Conservation (phyloP, 2,329 filamentous ascomycete species). For the Colletotrichum chrysophilum region DNA sequence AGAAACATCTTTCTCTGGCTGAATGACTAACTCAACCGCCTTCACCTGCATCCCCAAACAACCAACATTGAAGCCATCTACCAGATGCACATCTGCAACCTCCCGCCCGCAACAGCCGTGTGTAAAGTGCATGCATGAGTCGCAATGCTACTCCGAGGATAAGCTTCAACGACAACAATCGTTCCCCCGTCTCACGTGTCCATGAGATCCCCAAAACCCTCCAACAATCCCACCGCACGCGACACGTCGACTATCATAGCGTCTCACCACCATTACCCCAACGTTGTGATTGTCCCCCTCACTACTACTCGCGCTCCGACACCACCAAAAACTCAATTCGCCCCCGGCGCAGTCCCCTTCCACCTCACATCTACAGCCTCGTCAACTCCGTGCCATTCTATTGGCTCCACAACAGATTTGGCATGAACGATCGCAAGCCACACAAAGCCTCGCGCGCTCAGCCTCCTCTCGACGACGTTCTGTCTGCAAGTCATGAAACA, state of each 20-base stretch:
- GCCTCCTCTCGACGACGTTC: not conserved
- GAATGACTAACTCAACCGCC: not conserved
- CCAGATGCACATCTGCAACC: not conserved
- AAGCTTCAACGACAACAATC: not conserved
- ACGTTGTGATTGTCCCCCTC: not conserved
- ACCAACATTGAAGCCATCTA: not conserved
- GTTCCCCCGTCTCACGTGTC: not conserved
- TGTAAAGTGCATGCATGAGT: not conserved
- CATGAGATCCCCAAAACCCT: not conserved
- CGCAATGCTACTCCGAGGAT: not conserved
- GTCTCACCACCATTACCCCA: not conserved
- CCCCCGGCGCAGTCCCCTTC: not conserved
- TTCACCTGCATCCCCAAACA: not conserved
- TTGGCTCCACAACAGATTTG: not conserved
- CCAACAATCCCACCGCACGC: not conserved
- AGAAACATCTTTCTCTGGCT: not conserved
- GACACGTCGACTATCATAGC: not conserved
- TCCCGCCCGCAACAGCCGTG: not conserved
- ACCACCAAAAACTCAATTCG: not conserved
- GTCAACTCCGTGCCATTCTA: not conserved
- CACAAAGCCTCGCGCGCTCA: not conserved
- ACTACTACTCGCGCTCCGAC: not conserved
- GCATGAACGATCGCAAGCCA: not conserved
- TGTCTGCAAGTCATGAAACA: no score
- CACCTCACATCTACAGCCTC: not conserved